A percentile compares a stretch with the other conserved stretches of the same genome.
Evolutionary conservation across 1,284 basidiomycete genomes (phyloP).

Genomic region (Puccinia coronata): DNA sequence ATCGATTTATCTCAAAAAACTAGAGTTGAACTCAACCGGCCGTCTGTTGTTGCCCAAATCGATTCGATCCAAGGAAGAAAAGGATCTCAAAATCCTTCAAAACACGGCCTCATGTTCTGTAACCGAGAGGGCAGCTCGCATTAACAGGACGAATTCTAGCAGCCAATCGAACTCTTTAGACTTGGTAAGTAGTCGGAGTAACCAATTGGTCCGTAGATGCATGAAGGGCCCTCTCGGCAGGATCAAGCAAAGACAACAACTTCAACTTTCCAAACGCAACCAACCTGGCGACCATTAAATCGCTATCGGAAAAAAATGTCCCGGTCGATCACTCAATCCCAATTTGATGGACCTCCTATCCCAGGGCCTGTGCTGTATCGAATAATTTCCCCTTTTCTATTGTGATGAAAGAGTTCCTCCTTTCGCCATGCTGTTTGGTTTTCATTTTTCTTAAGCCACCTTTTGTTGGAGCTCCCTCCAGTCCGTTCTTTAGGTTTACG

Average conservation of each 20-base stretch:
- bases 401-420: background rate
- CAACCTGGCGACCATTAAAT: background rate
- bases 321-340: no score
- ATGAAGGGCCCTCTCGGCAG: slow-evolving; percentile 44
- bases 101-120: background rate
- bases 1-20: slow-evolving; percentile 45
- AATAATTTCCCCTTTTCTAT: no score
- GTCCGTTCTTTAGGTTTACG: background rate
- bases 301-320: background rate
- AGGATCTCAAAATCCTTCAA: slow-evolving; percentile 35
- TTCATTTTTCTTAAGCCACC: background rate
- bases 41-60: slow-evolving; percentile 38
- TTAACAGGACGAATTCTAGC: background rate
- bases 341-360: no score
- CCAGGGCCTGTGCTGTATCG: no score
- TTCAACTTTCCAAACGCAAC: slow-evolving; percentile 3
- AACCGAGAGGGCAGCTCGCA: background rate
- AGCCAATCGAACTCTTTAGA: background rate
- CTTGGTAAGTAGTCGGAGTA: slow-evolving; percentile 7
- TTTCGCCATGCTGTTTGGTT: background rate
- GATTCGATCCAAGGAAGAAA: slow-evolving; percentile 33
- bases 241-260: slow-evolving; percentile 39
- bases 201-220: slow-evolving; percentile 35
- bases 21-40: slow-evolving; percentile 37
- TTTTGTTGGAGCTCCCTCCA: background rate